Conservation (phyloP, 805 yeast species). For the Myxozyma nipponensis region DNA sequence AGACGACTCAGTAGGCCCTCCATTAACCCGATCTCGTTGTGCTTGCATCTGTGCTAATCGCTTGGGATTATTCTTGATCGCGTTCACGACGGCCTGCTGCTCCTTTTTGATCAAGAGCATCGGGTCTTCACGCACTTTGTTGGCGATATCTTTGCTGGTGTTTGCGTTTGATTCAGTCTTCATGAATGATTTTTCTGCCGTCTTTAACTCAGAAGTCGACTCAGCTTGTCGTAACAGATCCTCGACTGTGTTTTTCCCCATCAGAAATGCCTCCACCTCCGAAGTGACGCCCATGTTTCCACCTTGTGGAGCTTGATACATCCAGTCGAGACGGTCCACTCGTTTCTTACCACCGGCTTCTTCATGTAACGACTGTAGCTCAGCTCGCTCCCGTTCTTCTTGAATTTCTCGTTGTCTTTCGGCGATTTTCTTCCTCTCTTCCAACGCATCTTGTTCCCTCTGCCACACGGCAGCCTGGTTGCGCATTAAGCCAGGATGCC, state of each 20-base stretch:
- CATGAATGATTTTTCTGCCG: slow-evolving; percentile 17
- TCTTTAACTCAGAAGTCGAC: slow-evolving; percentile 16
- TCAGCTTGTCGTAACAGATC: slow-evolving; percentile 35
- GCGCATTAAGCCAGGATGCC: slow-evolving; percentile 88
- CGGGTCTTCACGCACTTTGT: slow-evolving; percentile 47
- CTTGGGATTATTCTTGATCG: slow-evolving; percentile 21
- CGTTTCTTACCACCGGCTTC: slow-evolving; percentile 40
- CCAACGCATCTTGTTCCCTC: slow-evolving; percentile 69
- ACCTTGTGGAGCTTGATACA: slow-evolving; percentile 60
- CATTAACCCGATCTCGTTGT: background rate
- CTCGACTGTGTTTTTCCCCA: slow-evolving; percentile 51
- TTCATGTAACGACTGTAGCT: slow-evolving; percentile 48
- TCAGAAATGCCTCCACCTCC: slow-evolving; percentile 50
- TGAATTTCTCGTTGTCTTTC: slow-evolving; percentile 61
- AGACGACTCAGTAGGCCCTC: background rate
- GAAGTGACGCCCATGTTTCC: slow-evolving; percentile 30
- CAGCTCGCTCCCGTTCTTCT: slow-evolving; percentile 57
- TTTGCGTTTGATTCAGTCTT: slow-evolving; percentile 5
- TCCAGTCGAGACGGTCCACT: slow-evolving; percentile 68
- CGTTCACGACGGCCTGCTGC: slow-evolving; percentile 29
- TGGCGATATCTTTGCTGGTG: slow-evolving; percentile 29
- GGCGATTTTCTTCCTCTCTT: slow-evolving; percentile 62
- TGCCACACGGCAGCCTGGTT: slow-evolving; percentile 85
- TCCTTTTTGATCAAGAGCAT: slow-evolving; percentile 43
- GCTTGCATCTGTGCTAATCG: slow-evolving; percentile 16